Conservation (phyloP, 768 basidiomycete genomes). For the Gymnopilus junonius region DNA sequence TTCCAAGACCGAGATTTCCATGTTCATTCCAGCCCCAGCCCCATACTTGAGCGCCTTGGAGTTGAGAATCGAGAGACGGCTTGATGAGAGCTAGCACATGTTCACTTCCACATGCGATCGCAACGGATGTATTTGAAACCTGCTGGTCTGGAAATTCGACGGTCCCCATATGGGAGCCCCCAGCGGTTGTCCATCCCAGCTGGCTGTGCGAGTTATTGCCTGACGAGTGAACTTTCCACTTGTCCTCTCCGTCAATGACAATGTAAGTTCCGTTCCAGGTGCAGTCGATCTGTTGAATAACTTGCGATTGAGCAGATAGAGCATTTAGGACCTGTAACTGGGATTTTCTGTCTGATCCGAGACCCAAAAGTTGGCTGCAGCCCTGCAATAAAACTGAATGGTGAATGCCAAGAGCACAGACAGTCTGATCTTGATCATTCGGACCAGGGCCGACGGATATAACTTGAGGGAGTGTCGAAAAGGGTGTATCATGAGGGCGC, state of each 20-base stretch:
- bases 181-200: conserved; percentile 48
- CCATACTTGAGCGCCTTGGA: conserved; percentile 54
- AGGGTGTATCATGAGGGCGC: conserved; percentile 25
- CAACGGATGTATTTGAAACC: conserved; percentile 26
- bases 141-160: conserved; percentile 16
- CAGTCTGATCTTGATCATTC: conserved; percentile 22
- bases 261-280: conserved; percentile 85
- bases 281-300: conserved; percentile 45
- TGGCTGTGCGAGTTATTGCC: conserved; percentile 70
- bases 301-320: conserved; percentile 24
- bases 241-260: conserved; percentile 27
- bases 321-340: conserved; percentile 54
- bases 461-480: conserved; percentile 35
- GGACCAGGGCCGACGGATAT: conserved; percentile 39
- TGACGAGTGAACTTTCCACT: conserved; percentile 40
- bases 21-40: conserved; percentile 99
- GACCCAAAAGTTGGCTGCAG: conserved; percentile 49
- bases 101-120: conserved; percentile 81
- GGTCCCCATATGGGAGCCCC: conserved; percentile 3
- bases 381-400: conserved; percentile 59
- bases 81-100: conserved; percentile 62
- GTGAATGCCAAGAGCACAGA: conserved; percentile 45
- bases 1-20: conserved; percentile 83
- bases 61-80: not conserved
- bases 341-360: conserved; percentile 76